Percentiles rank a stretch among this genome's conserved stretches.
Evolutionary conservation across 192 early-diverging fungal genomes (phyloP).

Genomic region (Coemansia sp.): DNA sequence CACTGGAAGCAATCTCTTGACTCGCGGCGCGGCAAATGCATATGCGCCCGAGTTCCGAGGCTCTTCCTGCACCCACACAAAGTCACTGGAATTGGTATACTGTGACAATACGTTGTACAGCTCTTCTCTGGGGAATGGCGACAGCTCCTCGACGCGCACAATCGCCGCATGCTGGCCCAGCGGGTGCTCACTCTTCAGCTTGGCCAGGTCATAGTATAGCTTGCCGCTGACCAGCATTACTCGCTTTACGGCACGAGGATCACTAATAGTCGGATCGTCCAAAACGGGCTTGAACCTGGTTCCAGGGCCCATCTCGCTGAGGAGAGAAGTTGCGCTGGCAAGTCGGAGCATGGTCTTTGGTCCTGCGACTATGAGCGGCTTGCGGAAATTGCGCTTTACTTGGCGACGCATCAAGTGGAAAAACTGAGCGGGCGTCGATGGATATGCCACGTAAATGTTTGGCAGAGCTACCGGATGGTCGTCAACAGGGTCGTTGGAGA

Average conservation of each 20-base stretch:
- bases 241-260: slow-evolving; percentile 50
- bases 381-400: slow-evolving; percentile 87
- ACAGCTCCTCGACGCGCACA: slow-evolving; percentile 91
- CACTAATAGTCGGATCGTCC: slow-evolving; percentile 62
- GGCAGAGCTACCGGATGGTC: slow-evolving; percentile 63
- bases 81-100: slow-evolving; percentile 71
- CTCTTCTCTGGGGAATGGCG: slow-evolving; percentile 84
- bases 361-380: slow-evolving; percentile 86
- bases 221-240: slow-evolving; percentile 92
- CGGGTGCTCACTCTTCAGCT: slow-evolving; percentile 69
- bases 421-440: slow-evolving; percentile 93
- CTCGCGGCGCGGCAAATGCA: slow-evolving; percentile 82
- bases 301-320: slow-evolving; percentile 87
- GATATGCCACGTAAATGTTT: slow-evolving; percentile 92
- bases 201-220: slow-evolving; percentile 91
- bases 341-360: slow-evolving; percentile 76
- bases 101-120: slow-evolving; percentile 66
- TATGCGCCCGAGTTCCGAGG: slow-evolving; percentile 94
- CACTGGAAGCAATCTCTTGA: slow-evolving; percentile 76
- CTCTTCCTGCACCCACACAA: slow-evolving; percentile 89
- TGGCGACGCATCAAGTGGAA: slow-evolving; percentile 95
- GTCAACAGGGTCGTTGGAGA: slow-evolving; percentile 79
- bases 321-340: slow-evolving; percentile 68
- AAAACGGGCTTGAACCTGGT: slow-evolving; percentile 88
- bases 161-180: slow-evolving; percentile 75